Conservation (phyloP, 139 green algal species). For the Picochlorum sp. region DNA sequence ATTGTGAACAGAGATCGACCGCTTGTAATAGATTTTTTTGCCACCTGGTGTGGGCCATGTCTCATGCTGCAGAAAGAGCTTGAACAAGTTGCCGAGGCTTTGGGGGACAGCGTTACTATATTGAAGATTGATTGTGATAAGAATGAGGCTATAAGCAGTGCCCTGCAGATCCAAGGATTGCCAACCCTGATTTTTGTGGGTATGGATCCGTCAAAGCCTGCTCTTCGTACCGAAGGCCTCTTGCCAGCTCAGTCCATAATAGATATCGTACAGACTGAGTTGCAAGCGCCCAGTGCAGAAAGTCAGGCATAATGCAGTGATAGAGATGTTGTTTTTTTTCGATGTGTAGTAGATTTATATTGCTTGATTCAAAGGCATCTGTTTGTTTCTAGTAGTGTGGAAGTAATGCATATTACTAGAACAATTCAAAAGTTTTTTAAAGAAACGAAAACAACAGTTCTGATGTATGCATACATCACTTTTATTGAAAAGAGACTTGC, state of each 20-base stretch:
- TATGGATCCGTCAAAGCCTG: constrained; percentile 69
- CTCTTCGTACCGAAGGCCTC: constrained; percentile 82
- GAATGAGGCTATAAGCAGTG: constrained; percentile 62
- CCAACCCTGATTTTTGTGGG: constrained; percentile 91
- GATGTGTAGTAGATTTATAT: too few relatives aligned
- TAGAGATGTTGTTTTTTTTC: too few relatives aligned
- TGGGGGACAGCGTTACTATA: constrained; percentile 63
- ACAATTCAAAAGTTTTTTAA: too few relatives aligned
- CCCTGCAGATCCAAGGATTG: constrained; percentile 81
- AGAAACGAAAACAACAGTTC: background rate
- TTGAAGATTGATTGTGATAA: constrained; percentile 93
- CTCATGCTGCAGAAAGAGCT: constrained; percentile 63
- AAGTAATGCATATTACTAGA: background rate
- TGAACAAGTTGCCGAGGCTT: constrained; percentile 56
- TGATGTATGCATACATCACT: background rate
- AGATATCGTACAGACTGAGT: constrained; percentile 4
- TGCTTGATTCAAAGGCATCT: too few relatives aligned
- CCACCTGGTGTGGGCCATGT: constrained; percentile 76
- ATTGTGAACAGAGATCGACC: constrained; percentile 55
- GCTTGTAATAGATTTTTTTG: constrained; percentile 91
- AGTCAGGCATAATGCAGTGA: too few relatives aligned
- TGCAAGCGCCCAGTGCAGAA: background rate
- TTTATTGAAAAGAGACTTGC: background rate
- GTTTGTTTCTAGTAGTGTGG: too few relatives aligned
- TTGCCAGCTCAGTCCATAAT: constrained; percentile 43